Evolutionary conservation across 352 stramenopile species (phyloP).

Genomic region (Pythium rhizo-oryzae): DNA sequence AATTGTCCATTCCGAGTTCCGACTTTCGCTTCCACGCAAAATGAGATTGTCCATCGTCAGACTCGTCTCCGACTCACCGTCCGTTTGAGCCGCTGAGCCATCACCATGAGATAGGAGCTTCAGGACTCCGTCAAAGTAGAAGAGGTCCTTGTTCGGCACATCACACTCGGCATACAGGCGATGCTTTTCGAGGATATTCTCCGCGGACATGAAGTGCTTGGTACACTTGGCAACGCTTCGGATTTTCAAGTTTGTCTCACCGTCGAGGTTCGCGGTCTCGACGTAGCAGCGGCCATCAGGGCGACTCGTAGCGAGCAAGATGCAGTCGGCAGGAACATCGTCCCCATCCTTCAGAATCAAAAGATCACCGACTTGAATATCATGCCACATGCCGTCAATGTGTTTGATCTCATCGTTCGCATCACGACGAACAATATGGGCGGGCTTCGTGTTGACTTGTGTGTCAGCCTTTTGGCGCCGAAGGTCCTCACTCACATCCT

Average conservation of each 20-base stretch:
- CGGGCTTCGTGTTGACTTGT: constrained; percentile 75
- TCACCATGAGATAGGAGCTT: constrained; percentile 39
- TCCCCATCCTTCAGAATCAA: constrained; percentile 83
- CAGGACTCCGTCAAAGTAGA: constrained; percentile 84
- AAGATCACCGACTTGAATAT: constrained; percentile 86
- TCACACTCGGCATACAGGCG: constrained; percentile 79
- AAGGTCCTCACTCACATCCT: constrained; percentile 85
- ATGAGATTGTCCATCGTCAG: constrained; percentile 90
- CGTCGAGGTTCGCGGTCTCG: constrained; percentile 87
- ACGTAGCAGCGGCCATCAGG: constrained; percentile 82
- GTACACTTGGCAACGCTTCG: constrained; percentile 75
- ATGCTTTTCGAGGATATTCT: constrained; percentile 74
- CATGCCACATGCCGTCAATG: constrained; percentile 77
- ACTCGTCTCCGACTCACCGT: constrained; percentile 49
- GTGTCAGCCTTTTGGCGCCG: constrained; percentile 77
- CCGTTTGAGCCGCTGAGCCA: neutral
- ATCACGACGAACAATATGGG: constrained; percentile 76
- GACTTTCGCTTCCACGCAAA: constrained; percentile 81
- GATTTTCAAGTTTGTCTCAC: constrained; percentile 91
- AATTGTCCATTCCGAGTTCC: constrained; percentile 86
- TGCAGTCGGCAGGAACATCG: constrained; percentile 80
- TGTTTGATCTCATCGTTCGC: constrained; percentile 56
- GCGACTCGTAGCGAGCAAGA: constrained; percentile 77
- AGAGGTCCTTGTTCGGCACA: constrained; percentile 83
- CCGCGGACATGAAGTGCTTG: constrained; percentile 72